Base-by-base conservation (phyloP, 192 early-diverging fungal genomes). In the Piromyces sp. region DNA sequence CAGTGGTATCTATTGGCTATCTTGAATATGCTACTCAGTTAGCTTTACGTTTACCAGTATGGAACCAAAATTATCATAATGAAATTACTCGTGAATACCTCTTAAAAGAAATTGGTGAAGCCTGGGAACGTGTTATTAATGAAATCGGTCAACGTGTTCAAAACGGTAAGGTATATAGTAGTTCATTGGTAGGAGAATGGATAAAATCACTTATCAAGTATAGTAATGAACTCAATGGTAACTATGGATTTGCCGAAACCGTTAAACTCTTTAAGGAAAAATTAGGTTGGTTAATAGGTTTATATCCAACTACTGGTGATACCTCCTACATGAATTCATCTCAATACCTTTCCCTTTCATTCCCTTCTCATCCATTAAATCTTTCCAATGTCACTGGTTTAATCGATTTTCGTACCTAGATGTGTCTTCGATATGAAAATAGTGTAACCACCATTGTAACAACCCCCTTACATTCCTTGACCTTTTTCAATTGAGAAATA, bases 161-260 rank as follows among this genome's bases (percentile, higher is more conserved):
- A 79, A 92, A 93, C 42, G 95, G 95, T 38, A 95, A 96, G 84
- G 87, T 95, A 37, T 96, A 91, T 85, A 94, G 93, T 79, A 89
- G 92, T 7, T 85, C 89, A 38, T 90, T 93, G 36, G 92, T 97
- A 28, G 90, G 88, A 33, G 93, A 95, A 84, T 99, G 97, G 97
- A 93, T 91, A 3, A 88, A 89, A 79, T 93, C 92, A 79, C 84
- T 95, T 81, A 86, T 88, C n/a, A 88, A 89, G 36, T 93, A 95
- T 83, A 89, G 89, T 31, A 84, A 80, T 22, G 84, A 88, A 79
- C 86, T 93, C 2, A 85, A 91, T 40, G 90, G 90, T 11, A 84
- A 79, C 29, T 86, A 84, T n/a, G 85, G 88, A 17, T 94, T 95
- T 51, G 83, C 84, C 29, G 85, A 88, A 33, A 90, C 91, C 0